Evolutionary conservation across 2,329 filamentous ascomycete species (phyloP).

Genomic region (Stagonosporopsis rhizophila): DNA sequence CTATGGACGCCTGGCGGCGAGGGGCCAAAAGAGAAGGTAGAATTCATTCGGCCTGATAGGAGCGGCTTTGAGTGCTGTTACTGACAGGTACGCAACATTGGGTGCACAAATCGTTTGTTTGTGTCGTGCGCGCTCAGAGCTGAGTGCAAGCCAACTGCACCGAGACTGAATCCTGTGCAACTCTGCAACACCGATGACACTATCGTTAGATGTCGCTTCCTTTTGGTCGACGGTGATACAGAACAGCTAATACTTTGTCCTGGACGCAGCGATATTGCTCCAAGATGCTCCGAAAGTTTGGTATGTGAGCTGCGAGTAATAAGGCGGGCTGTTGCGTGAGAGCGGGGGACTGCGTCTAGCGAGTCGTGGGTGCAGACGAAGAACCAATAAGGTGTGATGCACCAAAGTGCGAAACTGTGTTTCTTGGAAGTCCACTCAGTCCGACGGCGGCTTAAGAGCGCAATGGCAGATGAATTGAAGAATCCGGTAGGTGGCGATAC

Average conservation of each 20-base stretch:
- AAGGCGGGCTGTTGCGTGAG: slow-evolving; percentile 40
- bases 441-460: slow-evolving; percentile 22
- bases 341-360: slow-evolving; percentile 46
- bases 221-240: slow-evolving; percentile 19
- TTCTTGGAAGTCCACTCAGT: slow-evolving; percentile 27
- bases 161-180: slow-evolving; percentile 10
- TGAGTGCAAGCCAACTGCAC: slow-evolving; percentile 3
- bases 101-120: slow-evolving; percentile 19
- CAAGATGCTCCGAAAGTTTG: slow-evolving; percentile 33
- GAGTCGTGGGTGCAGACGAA: slow-evolving; percentile 40
- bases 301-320: slow-evolving; percentile 41
- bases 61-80: slow-evolving; percentile 28
- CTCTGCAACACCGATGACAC: slow-evolving; percentile 11
- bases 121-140: slow-evolving; percentile 3
- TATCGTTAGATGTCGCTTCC: background rate
- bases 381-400: slow-evolving; percentile 38
- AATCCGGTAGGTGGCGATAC: slow-evolving; percentile 15
- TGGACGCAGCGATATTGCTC: slow-evolving; percentile 21
- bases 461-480: slow-evolving; percentile 21
- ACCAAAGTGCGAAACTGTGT: slow-evolving; percentile 38
- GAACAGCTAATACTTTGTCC: slow-evolving; percentile 15
- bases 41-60: slow-evolving; percentile 44
- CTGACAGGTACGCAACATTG: slow-evolving; percentile 35
- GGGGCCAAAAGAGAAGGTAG: slow-evolving; percentile 45
- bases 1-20: slow-evolving; percentile 41